Conservation (phyloP, 768 basidiomycete genomes). For the Termitomyces sp. region DNA sequence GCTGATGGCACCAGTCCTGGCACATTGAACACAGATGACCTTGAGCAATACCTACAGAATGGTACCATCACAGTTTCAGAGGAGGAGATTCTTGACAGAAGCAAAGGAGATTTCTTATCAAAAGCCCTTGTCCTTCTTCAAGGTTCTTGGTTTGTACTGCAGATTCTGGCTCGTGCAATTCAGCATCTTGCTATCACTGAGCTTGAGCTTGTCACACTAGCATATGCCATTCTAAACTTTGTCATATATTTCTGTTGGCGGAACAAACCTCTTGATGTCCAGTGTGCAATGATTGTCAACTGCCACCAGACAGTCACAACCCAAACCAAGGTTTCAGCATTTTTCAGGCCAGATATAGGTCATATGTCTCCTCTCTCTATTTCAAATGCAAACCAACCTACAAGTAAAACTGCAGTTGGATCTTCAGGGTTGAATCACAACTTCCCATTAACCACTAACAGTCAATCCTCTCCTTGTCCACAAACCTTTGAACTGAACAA, state of each 20-base stretch:
- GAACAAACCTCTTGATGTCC: conserved; percentile 27
- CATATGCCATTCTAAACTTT: conserved; percentile 19
- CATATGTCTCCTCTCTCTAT: neutral
- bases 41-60: neutral
- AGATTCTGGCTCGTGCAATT: conserved; percentile 18
- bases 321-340: too few species aligned
- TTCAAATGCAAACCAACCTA: neutral
- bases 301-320: neutral
- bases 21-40: neutral
- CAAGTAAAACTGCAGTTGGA: neutral
- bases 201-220: conserved; percentile 25
- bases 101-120: conserved; percentile 21
- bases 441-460: neutral
- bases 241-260: conserved; percentile 27
- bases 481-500: neutral
- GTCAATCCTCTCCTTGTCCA: neutral
- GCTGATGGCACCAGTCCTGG: neutral
- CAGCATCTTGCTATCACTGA: conserved; percentile 20
- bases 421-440: neutral
- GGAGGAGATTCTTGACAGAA: conserved; percentile 19
- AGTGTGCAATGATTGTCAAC: neutral
- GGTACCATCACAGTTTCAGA: conserved; percentile 7
- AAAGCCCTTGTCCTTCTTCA: conserved; percentile 21
- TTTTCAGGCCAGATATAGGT: neutral
- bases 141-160: conserved; percentile 24